Conservation (phyloP, 176 grass and related monocot species). For the Musa troglodytarum region DNA sequence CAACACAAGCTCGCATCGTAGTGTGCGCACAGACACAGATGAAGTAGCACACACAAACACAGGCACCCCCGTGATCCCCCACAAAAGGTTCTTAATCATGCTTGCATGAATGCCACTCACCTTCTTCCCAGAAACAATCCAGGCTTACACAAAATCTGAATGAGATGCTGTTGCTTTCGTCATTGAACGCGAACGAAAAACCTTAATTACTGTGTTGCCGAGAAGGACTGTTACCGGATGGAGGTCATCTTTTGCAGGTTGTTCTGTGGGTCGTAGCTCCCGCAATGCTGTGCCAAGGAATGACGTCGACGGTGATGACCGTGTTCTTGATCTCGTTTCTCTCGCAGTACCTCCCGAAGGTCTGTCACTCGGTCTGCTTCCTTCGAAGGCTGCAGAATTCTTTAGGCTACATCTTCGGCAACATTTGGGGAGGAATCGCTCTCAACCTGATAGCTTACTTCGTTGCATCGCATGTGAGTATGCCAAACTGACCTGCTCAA, state of each 20-base stretch:
- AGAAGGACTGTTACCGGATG: not conserved
- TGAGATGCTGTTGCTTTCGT: too few relatives aligned
- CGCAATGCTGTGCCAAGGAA: slow-evolving; percentile 47
- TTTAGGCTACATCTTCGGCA: slow-evolving; percentile 62
- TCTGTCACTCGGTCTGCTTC: slow-evolving; percentile 65
- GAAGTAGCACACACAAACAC: too few relatives aligned
- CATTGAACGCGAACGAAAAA: too few relatives aligned
- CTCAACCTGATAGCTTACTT: slow-evolving; percentile 97
- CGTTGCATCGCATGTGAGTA: slow-evolving; percentile 68
- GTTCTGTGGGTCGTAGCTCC: slow-evolving; percentile 72
- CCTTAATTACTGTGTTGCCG: not conserved
- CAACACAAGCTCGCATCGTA: too few relatives aligned
- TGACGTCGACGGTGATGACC: slow-evolving; percentile 68
- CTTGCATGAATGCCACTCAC: too few relatives aligned
- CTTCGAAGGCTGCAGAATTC: slow-evolving; percentile 62
- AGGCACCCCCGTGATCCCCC: too few relatives aligned
- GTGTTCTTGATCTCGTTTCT: slow-evolving; percentile 57
- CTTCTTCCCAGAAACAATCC: too few relatives aligned
- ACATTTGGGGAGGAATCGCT: slow-evolving; percentile 86
- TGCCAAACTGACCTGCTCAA: too few relatives aligned
- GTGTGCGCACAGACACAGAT: too few relatives aligned
- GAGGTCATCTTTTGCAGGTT: slow-evolving; percentile 31
- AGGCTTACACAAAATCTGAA: too few relatives aligned
- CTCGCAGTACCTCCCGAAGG: slow-evolving; percentile 76
- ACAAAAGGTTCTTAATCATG: too few relatives aligned